Evolutionary conservation across 805 yeast species (phyloP).

Genomic region (Candida schatavii): DNA sequence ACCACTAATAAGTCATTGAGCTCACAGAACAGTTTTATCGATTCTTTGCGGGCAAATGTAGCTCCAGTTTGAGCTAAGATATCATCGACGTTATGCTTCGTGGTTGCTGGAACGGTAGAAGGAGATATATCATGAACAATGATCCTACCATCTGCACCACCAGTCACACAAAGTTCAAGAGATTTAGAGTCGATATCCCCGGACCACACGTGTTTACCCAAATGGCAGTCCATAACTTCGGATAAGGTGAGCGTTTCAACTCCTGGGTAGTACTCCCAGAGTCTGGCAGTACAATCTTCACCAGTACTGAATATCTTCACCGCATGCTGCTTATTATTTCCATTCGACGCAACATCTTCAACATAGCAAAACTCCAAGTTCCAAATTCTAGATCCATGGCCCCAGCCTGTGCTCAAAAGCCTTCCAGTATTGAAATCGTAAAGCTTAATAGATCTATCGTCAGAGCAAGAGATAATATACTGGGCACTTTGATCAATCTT

Average conservation of each 20-base stretch:
- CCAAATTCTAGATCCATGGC: constrained; percentile 96
- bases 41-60: constrained; percentile 45
- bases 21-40: constrained; percentile 58
- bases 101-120: not conserved
- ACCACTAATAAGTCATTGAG: constrained; percentile 44
- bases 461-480: constrained; percentile 78
- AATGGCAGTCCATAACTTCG: constrained; percentile 56
- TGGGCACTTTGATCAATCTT: constrained; percentile 54
- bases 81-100: constrained; percentile 26
- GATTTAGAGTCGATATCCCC: constrained; percentile 50
- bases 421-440: constrained; percentile 62
- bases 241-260: constrained; percentile 1
- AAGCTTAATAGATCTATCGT: constrained; percentile 82
- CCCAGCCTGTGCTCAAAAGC: constrained; percentile 84
- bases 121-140: constrained; percentile 53
- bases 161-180: constrained; percentile 61
- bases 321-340: constrained; percentile 20
- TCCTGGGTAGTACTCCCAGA: constrained; percentile 55
- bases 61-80: constrained; percentile 28
- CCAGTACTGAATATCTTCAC: constrained; percentile 64
- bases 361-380: constrained; percentile 59
- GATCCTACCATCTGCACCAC: constrained; percentile 92
- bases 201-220: constrained; percentile 88
- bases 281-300: constrained; percentile 78
- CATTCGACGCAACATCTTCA: too few relatives aligned